phyloP scores from a whole-genome alignment of 106 monocot species.

The Chionographis japonica region DNA sequence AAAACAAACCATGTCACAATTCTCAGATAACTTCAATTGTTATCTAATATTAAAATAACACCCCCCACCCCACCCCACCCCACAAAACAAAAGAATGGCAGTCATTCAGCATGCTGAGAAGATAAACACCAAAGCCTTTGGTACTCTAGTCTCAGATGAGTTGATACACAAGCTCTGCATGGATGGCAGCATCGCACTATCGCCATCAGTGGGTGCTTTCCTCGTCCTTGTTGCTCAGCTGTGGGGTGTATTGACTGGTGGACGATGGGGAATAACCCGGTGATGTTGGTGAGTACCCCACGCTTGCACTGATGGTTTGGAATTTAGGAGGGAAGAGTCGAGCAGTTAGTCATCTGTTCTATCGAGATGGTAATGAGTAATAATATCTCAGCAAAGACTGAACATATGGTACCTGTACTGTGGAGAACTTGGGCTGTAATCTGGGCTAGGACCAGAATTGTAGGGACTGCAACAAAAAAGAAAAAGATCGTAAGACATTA shows the following conservation, averaged over 20 bases:
- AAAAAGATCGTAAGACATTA: no score
- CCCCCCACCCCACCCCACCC: no score
- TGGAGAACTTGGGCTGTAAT: slow-evolving; percentile 93
- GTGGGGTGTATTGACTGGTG: slow-evolving; percentile 83
- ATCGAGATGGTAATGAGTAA: not conserved
- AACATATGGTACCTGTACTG: slow-evolving; percentile 63
- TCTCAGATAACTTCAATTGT: no score
- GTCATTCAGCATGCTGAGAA: no score
- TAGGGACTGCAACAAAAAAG: slow-evolving; percentile 40
- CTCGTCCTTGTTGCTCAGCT: slow-evolving; percentile 72
- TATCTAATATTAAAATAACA: no score
- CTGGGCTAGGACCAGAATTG: slow-evolving; percentile 55
- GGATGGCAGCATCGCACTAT: not conserved
- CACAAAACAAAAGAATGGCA: no score
- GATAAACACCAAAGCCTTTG: no score
- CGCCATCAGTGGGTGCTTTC: slow-evolving; percentile 25
- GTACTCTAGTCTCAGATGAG: no score
- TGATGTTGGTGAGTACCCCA: slow-evolving; percentile 89
- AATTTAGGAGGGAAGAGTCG: not conserved
- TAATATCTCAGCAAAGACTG: not conserved
- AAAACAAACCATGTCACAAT: no score
- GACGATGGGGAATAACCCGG: slow-evolving; percentile 93
- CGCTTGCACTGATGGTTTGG: slow-evolving; percentile 64
- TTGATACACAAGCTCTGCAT: no score
- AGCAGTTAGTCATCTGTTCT: not conserved